These are phyloP conservation scores for Setaria viridis DNA, from an alignment of 202 grass and related monocot species.

Conservation along the genomic window DNA sequence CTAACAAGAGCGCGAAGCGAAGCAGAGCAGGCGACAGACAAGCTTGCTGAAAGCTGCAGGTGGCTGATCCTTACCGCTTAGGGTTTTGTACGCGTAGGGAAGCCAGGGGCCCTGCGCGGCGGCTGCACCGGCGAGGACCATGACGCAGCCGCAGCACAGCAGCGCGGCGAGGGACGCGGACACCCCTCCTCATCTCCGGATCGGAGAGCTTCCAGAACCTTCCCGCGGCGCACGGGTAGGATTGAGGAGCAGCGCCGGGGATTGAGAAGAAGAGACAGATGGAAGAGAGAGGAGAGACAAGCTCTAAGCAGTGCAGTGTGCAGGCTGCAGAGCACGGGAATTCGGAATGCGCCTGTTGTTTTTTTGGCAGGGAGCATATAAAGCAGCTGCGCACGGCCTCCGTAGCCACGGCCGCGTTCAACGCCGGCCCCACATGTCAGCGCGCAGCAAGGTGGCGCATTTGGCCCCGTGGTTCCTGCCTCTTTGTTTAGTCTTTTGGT, in stretches of 20 bases:
- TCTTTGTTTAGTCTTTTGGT: constrained; percentile 9
- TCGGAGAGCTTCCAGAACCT: constrained; percentile 20
- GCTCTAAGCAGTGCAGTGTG: not conserved
- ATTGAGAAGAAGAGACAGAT: not conserved
- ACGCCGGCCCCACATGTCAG: not conserved
- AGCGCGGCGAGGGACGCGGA: constrained; percentile 14
- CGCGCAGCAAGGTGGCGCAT: too few relatives aligned
- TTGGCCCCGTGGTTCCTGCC: not conserved
- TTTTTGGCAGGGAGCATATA: constrained; percentile 7
- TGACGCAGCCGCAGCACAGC: constrained; percentile 43
- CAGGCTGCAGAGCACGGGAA: not conserved
- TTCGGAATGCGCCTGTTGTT: not conserved
- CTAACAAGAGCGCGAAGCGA: not conserved
- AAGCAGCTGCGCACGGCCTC: not conserved
- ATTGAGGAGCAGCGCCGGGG: not conserved
- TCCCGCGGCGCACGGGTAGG: constrained; percentile 8
- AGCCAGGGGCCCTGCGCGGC: constrained; percentile 39
- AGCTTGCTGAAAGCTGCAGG: not conserved
- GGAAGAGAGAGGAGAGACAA: not conserved
- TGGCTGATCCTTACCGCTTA: constrained; percentile 43
- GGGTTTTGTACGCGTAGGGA: constrained; percentile 51
- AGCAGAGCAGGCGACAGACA: not conserved
- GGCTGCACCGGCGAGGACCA: constrained; percentile 42
- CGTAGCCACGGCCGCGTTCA: not conserved
- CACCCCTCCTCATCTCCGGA: constrained; percentile 34